phyloP scores from a whole-genome alignment of 2,329 filamentous ascomycete genomes.

The Diaporthe helianthi region DNA sequence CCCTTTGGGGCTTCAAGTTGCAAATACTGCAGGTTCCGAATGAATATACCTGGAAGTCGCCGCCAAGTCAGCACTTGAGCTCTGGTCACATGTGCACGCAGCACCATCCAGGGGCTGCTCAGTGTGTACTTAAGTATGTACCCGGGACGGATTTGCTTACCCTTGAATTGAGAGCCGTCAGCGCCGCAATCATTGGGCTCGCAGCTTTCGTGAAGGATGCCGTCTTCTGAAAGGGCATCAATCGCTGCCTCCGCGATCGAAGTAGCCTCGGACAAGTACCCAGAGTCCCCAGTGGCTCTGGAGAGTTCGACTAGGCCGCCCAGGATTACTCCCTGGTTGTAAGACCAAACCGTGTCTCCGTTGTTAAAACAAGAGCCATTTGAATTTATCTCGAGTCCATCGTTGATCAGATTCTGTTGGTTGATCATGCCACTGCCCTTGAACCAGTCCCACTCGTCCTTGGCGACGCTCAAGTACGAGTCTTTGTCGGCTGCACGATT shows the following conservation, averaged over 20 bases:
- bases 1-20: constrained; percentile 57
- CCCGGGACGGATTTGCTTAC: not conserved
- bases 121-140: too few relatives aligned
- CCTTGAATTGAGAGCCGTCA: constrained; percentile 72
- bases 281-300: constrained; percentile 50
- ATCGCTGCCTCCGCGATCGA: constrained; percentile 61
- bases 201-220: constrained; percentile 61
- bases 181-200: constrained; percentile 51
- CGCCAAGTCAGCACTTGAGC: not conserved
- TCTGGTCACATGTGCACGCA: too few relatives aligned
- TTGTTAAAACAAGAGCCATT: constrained; percentile 57
- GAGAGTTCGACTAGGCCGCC: constrained; percentile 60
- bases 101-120: too few relatives aligned
- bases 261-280: constrained; percentile 51
- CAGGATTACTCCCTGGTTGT: constrained; percentile 64
- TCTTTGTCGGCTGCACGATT: constrained; percentile 50
- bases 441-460: constrained; percentile 61
- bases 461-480: constrained; percentile 55
- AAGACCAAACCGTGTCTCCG: constrained; percentile 54
- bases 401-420: constrained; percentile 56
- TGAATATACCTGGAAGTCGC: constrained; percentile 58
- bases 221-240: constrained; percentile 48
- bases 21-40: constrained; percentile 66
- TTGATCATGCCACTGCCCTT: constrained; percentile 58
- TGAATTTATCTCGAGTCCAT: constrained; percentile 54